These are phyloP conservation scores for Annona squamosa DNA, from an alignment of 164 flowering plant genomes.

Conservation along the genomic window DNA sequence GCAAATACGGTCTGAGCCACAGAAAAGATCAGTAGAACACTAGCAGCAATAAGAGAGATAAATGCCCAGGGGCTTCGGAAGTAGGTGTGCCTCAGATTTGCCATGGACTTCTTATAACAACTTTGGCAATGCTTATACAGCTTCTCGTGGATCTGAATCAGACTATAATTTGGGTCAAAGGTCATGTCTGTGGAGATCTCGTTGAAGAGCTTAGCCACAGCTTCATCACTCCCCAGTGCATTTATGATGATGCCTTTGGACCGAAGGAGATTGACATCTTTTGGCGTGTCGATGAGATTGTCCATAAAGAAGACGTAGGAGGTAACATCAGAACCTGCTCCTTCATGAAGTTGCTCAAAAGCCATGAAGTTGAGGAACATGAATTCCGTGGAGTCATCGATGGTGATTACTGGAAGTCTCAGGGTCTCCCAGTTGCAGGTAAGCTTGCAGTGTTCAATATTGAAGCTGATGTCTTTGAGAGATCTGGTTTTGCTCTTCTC, in stretches of 20 bases:
- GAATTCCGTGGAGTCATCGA: conserved; percentile 42
- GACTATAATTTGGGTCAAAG: conserved; percentile 29
- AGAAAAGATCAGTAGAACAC: conserved; percentile 1
- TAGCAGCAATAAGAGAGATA: conserved; percentile 21
- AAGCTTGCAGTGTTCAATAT: no score
- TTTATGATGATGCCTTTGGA: conserved; percentile 36
- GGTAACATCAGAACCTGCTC: conserved; percentile 41
- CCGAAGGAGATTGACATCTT: conserved; percentile 38
- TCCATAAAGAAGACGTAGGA: conserved; percentile 50
- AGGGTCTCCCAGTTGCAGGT: conserved; percentile 27
- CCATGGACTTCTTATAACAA: conserved; percentile 37
- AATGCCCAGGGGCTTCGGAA: conserved; percentile 53
- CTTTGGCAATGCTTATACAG: conserved; percentile 33
- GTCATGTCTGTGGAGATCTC: conserved; percentile 38
- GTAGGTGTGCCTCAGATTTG: conserved; percentile 44
- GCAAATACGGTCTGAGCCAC: neutral
- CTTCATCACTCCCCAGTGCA: conserved; percentile 49
- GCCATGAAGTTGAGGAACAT: conserved; percentile 52
- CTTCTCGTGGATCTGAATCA: conserved; percentile 22
- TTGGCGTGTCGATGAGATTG: conserved; percentile 37
- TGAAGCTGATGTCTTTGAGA: neutral
- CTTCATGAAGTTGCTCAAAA: conserved; percentile 46
- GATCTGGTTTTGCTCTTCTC: neutral
- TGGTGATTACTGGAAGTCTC: conserved; percentile 28
- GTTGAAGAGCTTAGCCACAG: conserved; percentile 43